Evolutionary conservation across 192 early-diverging fungal species (phyloP).

Genomic region (Entomortierella chlamydospora): DNA sequence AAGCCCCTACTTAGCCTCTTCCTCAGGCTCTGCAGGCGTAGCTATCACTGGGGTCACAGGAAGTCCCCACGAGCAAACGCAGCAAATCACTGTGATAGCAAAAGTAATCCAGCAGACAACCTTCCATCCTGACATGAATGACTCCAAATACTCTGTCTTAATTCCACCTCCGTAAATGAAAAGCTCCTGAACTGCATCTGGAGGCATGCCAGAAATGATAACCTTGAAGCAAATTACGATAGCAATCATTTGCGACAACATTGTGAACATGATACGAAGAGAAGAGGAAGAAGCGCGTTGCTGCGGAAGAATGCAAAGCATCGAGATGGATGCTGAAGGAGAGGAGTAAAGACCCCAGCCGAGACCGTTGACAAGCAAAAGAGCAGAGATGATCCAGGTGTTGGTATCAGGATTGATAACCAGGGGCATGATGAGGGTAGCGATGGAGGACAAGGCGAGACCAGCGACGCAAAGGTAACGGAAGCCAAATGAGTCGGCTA

Average conservation of each 20-base stretch:
- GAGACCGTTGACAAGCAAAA: slow-evolving; percentile 42
- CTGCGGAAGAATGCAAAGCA: slow-evolving; percentile 49
- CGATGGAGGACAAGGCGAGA: slow-evolving; percentile 28
- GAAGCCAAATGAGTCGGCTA: slow-evolving; percentile 45
- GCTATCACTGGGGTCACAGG: slow-evolving; percentile 37
- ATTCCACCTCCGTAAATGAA: slow-evolving; percentile 51
- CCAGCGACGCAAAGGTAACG: slow-evolving; percentile 42
- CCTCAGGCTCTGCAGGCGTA: slow-evolving; percentile 5
- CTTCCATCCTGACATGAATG: slow-evolving; percentile 48
- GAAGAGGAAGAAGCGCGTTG: slow-evolving; percentile 49
- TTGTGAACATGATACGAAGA: slow-evolving; percentile 53
- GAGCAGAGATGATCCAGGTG: slow-evolving; percentile 41
- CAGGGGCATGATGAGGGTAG: slow-evolving; percentile 47
- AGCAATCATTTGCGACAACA: slow-evolving; percentile 53
- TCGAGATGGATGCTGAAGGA: slow-evolving; percentile 44
- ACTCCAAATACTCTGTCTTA: slow-evolving; percentile 27
- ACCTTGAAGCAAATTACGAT: slow-evolving; percentile 54
- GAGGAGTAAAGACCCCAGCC: slow-evolving; percentile 55
- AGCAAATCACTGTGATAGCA: slow-evolving; percentile 43
- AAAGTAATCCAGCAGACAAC: slow-evolving; percentile 49
- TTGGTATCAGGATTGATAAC: slow-evolving; percentile 50
- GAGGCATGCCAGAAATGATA: slow-evolving; percentile 48
- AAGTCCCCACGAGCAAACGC: slow-evolving; percentile 26
- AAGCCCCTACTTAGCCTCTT: not conserved
- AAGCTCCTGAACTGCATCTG: slow-evolving; percentile 40